Conservation (phyloP, 1,284 basidiomycete genomes). For the Malassezia slooffiae region DNA sequence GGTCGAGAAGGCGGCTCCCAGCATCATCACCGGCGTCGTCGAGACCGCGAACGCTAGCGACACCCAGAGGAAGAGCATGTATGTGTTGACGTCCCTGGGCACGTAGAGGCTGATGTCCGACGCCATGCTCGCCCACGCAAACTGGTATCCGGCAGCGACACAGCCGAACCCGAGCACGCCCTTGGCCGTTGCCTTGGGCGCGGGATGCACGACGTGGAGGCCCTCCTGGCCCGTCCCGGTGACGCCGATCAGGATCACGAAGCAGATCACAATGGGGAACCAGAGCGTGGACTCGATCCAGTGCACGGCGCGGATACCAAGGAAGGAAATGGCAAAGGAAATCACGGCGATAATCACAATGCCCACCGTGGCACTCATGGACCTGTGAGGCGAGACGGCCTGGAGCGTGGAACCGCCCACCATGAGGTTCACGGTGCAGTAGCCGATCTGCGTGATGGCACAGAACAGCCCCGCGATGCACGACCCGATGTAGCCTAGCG, state of each 20-base stretch:
- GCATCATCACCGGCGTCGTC: conserved; percentile 53
- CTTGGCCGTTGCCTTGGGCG: conserved; percentile 50
- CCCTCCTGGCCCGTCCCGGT: conserved; percentile 53
- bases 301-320: conserved; percentile 64
- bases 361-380: conserved; percentile 55
- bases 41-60: conserved; percentile 56
- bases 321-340: conserved; percentile 68
- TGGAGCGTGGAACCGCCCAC: conserved; percentile 49
- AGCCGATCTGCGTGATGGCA: conserved; percentile 29
- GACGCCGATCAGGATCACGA: conserved; percentile 53
- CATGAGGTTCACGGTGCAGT: conserved; percentile 55
- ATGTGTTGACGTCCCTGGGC: conserved; percentile 50
- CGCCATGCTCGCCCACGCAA: conserved; percentile 49
- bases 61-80: conserved; percentile 53
- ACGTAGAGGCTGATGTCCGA: conserved; percentile 47
- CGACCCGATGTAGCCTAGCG: conserved; percentile 55
- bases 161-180: conserved; percentile 53
- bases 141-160: conserved; percentile 55
- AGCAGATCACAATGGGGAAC: conserved; percentile 64
- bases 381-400: conserved; percentile 43
- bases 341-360: conserved; percentile 74
- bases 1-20: conserved; percentile 52
- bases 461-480: conserved; percentile 52
- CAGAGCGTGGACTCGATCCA: conserved; percentile 60
- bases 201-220: conserved; percentile 49